Evolutionary conservation across 139 green algal species (phyloP), one percentile per base, ranked within the genome.

Genomic region (Picochlorum sp.): DNA sequence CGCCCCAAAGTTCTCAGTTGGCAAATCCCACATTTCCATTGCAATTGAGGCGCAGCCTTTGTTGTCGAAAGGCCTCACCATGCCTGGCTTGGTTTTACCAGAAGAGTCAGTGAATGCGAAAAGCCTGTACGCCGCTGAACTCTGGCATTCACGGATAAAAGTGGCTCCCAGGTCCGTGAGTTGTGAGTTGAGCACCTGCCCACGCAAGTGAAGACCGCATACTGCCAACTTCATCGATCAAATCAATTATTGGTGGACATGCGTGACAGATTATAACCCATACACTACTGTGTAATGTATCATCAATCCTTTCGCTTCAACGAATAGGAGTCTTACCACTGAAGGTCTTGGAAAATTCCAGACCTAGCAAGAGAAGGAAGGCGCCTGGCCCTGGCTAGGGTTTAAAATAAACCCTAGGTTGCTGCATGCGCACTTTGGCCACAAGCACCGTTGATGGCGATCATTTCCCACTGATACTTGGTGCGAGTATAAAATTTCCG

Each of bases 1-100:
- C 20, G 56, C 0, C 9, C 72, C 83, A 6, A 89, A 72, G 26
- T 83, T 81, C 16, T 87, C 72, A 1, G 81, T 75, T 10, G 83
- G 83, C 62, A 89, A 50, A 18, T 83, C 70, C 79, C 82, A 89
- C 3, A 89, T 61, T 60, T 89, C 83, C 28, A 89, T 59, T 3
- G 84, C 68, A 38, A 89, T 69, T 2, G 49, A 44, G 6, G 51
- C 65, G 24, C 64, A 58, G 46, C 67, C 58, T 20, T 57, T 58
- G 2, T 26, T 56, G 16, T 45, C 28, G 15, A 58, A 38, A 34
- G 65, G 47, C 3, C 49, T 26, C 2, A 77, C 21, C 71, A 77
- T 77, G 38, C 71, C 71, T 4, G 71, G 71, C 45, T 77, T 77
- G 6, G 71, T 76, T 37, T 71, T 75, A 21, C 66, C 66, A 6